These are phyloP conservation scores for Eucalyptus shirleyi DNA, from an alignment of 345 rosid species.

Conservation along the genomic window DNA sequence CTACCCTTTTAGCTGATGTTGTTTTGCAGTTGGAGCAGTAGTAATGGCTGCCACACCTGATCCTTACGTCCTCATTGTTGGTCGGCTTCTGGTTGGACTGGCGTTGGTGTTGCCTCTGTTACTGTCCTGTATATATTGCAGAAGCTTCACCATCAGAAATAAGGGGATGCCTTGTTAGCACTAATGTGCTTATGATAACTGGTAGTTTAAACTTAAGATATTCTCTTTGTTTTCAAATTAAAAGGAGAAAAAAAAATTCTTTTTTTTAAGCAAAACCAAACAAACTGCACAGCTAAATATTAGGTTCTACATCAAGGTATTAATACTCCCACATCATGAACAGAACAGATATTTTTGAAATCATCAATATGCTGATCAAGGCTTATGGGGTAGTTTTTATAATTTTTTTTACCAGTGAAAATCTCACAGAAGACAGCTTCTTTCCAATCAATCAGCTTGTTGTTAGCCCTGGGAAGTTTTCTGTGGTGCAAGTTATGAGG, in stretches of 20 bases:
- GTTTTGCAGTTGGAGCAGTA: slow-evolving; percentile 64
- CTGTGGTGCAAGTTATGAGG: background rate
- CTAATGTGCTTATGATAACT: slow-evolving; percentile 95
- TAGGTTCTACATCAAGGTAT: background rate
- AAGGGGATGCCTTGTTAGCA: slow-evolving; percentile 94
- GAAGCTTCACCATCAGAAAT: slow-evolving; percentile 97
- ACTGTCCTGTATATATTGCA: slow-evolving; percentile 91
- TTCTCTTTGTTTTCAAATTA: background rate
- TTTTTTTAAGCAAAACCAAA: background rate
- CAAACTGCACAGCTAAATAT: background rate
- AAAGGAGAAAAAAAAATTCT: background rate
- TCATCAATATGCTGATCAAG: background rate
- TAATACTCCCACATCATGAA: background rate
- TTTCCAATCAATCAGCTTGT: background rate
- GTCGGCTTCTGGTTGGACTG: slow-evolving; percentile 83
- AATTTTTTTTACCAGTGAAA: background rate
- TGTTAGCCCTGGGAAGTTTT: background rate
- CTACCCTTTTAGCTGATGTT: slow-evolving; percentile 73
- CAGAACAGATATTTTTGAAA: background rate
- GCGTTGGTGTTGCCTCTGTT: slow-evolving; percentile 83
- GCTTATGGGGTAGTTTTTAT: background rate
- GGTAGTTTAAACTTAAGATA: slow-evolving; percentile 19
- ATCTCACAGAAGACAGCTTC: background rate
- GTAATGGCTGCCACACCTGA: slow-evolving; percentile 86
- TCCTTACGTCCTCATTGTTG: slow-evolving; percentile 70